phyloP scores from a whole-genome alignment of 2,329 filamentous ascomycete species.

The Aspergillus costaricaensis region DNA sequence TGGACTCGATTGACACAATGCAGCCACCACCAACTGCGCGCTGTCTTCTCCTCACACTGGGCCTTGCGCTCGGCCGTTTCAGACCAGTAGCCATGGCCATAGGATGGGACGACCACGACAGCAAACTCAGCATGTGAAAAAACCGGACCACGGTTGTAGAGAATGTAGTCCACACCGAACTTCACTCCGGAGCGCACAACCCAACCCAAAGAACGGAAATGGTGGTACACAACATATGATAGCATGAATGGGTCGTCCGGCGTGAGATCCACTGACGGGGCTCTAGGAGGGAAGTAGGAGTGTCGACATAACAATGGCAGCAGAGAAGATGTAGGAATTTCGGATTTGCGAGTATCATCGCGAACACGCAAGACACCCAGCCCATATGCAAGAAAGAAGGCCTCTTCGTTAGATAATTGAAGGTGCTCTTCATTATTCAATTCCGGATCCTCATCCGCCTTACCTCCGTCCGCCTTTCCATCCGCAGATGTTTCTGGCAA shows the following conservation, averaged over 20 bases:
- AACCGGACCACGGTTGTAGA: slow-evolving; percentile 89
- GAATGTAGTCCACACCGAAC: slow-evolving; percentile 90
- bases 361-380: slow-evolving; percentile 71
- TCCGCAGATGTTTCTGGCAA: slow-evolving; percentile 17
- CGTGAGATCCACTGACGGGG: slow-evolving; percentile 49
- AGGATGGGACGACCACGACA: slow-evolving; percentile 79
- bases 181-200: slow-evolving; percentile 90
- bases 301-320: slow-evolving; percentile 68
- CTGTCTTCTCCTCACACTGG: slow-evolving; percentile 51
- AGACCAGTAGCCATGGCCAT: slow-evolving; percentile 71
- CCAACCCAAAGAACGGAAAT: slow-evolving; percentile 95
- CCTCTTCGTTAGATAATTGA: slow-evolving; percentile 87
- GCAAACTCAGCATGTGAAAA: slow-evolving; percentile 96
- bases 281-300: slow-evolving; percentile 67
- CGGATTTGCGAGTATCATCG: slow-evolving; percentile 35
- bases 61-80: slow-evolving; percentile 51
- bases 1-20: slow-evolving; percentile 89
- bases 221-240: slow-evolving; percentile 88
- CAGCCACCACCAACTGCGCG: slow-evolving; percentile 57
- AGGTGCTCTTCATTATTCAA: slow-evolving; percentile 72
- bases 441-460: slow-evolving; percentile 26
- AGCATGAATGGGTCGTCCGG: slow-evolving; percentile 84
- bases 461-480: slow-evolving; percentile 15
- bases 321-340: slow-evolving; percentile 59
- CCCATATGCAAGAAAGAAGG: slow-evolving; percentile 83